Evolutionary conservation across 768 basidiomycete species (phyloP).

Genomic region (Hygrocybe punicea): DNA sequence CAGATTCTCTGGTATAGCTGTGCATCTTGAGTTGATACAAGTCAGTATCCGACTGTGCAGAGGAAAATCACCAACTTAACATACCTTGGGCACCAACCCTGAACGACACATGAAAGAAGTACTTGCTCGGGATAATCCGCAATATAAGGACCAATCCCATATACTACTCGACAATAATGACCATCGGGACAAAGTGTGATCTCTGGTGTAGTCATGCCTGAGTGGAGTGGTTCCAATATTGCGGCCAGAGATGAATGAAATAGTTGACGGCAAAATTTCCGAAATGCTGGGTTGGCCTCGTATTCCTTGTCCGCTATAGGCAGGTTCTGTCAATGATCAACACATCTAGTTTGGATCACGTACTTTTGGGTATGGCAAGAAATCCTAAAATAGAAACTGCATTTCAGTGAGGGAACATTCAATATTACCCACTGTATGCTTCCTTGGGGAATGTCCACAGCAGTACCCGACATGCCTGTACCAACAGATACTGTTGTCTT

Average conservation of each 20-base stretch:
- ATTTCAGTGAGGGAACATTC: constrained; percentile 32
- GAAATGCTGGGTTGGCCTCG: constrained; percentile 17
- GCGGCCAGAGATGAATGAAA: constrained; percentile 29
- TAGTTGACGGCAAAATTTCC: constrained; percentile 27
- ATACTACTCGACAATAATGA: constrained; percentile 27
- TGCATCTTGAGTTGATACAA: constrained; percentile 20
- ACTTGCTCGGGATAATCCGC: constrained; percentile 41
- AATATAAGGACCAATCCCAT: constrained; percentile 36
- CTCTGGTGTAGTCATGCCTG: constrained; percentile 24
- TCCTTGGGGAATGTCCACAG: constrained; percentile 35
- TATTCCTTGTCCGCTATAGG: constrained; percentile 1
- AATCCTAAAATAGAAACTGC: constrained; percentile 28
- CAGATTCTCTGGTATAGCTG: constrained; percentile 19
- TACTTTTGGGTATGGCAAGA: constrained; percentile 37
- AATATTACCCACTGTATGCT: no score
- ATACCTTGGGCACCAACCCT: constrained; percentile 31
- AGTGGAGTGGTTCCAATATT: constrained; percentile 20
- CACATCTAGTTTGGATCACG: background rate
- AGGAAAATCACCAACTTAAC: background rate
- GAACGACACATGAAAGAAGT: constrained; percentile 29
- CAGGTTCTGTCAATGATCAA: background rate
- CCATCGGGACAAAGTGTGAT: constrained; percentile 28
- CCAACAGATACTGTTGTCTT: constrained; percentile 43
- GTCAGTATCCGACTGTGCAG: background rate
- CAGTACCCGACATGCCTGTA: no score